A percentile compares a stretch with the other conserved stretches of the same genome.
Evolutionary conservation across 2,329 filamentous ascomycete genomes (phyloP).

Genomic region (Aspergillus eucalypticola): DNA sequence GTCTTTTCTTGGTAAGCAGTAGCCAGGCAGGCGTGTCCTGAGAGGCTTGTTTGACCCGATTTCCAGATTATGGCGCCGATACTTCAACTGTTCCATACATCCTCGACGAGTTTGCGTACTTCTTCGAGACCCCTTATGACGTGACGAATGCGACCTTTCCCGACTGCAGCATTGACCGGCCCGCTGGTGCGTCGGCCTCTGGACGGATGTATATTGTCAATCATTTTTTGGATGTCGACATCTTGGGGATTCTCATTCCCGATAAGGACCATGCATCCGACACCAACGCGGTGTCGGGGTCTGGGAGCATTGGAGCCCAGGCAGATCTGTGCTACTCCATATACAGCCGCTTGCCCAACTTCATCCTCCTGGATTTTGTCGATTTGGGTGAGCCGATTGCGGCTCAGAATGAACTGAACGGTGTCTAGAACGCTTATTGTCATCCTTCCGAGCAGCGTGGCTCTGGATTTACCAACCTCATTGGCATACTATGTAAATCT

Average conservation of each 20-base stretch:
- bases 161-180: constrained; percentile 48
- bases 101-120: constrained; percentile 46
- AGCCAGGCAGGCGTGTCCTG: background rate
- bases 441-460: background rate
- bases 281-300: constrained; percentile 47
- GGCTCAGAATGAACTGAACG: constrained; percentile 45
- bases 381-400: constrained; percentile 47
- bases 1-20: constrained; percentile 43
- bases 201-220: constrained; percentile 52
- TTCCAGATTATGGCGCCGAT: constrained; percentile 44
- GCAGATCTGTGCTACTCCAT: constrained; percentile 39
- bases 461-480: background rate
- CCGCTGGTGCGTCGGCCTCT: constrained; percentile 36
- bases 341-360: constrained; percentile 44
- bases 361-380: constrained; percentile 49
- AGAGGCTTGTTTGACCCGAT: background rate
- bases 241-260: constrained; percentile 46
- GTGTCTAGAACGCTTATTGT: constrained; percentile 20
- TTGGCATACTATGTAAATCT: background rate
- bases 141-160: constrained; percentile 43
- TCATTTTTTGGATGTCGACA: constrained; percentile 49
- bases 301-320: constrained; percentile 48
- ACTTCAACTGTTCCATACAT: constrained; percentile 43
- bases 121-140: constrained; percentile 50
- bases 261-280: constrained; percentile 39